Evolutionary conservation across 2,329 filamentous ascomycete genomes (phyloP), one percentile per base, ranked within the genome.

Genomic region (Didymella sp.): DNA sequence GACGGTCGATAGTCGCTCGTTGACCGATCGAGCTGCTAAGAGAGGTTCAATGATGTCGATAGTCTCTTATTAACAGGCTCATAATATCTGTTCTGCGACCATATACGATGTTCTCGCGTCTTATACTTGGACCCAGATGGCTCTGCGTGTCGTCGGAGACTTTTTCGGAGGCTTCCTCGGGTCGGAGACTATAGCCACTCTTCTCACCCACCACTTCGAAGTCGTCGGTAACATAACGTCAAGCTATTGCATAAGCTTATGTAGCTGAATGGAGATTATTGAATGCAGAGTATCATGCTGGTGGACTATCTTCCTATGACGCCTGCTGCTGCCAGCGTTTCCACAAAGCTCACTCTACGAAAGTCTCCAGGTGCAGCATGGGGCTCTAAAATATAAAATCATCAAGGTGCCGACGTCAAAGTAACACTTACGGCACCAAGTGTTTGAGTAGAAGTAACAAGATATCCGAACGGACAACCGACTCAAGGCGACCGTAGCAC

Each of bases 161-260:
- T 56, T 50, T 2, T 21, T 41, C 46, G 52, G 52, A 33, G 46
- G 45, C 46, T 40, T 45, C 15, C 22, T n/a, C 11, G 19, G 17
- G 24, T 13, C 3, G 27, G 24, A 17, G 7, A 25, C 38, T 6
- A 8, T 7, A 33, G 17, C 11, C 21, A 21, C 22, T 24, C n/a
- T 19, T 19, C 45, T 11, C 9, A 38, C 6, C 19, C 17, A 40
- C 22, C 2, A 49, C 17, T 6, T 21, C 6, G 2, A 17, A 11
- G 11, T 24, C 15, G 15, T 15, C 45, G 22, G 31, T 31, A n/a
- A 50, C 15, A 25, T 21, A 19, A n/a, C 12, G 1, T 27, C 9
- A 6, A 15, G 24, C 9, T 19, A n/a, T 13, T 15, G 22, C 21
- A n/a, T 31, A 31, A 30, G 40, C 25, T 40, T 33, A 15, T 13